phyloP scores from a whole-genome alignment of 345 rosid genomes.

The Arabidopsis arenosa region DNA sequence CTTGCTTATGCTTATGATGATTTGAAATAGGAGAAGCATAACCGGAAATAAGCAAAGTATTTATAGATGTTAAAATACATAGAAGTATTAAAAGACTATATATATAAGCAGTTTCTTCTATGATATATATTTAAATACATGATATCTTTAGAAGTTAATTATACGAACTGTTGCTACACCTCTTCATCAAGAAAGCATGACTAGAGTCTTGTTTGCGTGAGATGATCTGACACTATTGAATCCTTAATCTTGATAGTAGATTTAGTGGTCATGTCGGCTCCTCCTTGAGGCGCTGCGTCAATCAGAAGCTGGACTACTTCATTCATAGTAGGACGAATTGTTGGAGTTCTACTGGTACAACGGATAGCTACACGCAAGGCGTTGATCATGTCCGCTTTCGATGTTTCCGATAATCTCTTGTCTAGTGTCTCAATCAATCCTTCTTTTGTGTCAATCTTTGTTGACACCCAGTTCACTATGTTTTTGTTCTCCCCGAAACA shows the following conservation, averaged over 20 bases:
- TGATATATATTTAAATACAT: constrained; percentile 18
- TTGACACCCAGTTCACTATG: constrained; percentile 77
- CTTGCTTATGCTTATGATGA: background rate
- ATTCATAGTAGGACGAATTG: constrained; percentile 80
- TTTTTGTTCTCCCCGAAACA: constrained; percentile 87
- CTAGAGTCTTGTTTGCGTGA: constrained; percentile 36
- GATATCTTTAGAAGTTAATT: constrained; percentile 20
- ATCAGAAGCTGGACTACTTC: constrained; percentile 84
- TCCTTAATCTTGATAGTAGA: constrained; percentile 61
- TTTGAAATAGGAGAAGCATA: background rate
- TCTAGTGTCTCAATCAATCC: constrained; percentile 75
- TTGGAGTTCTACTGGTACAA: constrained; percentile 68
- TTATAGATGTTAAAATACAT: constrained; percentile 1
- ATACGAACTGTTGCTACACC: constrained; percentile 24
- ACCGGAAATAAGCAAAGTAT: constrained; percentile 4
- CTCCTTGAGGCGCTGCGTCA: constrained; percentile 67
- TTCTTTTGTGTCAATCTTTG: constrained; percentile 74
- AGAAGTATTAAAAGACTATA: constrained; percentile 14
- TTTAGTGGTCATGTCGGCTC: constrained; percentile 49
- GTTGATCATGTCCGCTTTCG: constrained; percentile 69
- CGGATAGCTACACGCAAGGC: constrained; percentile 77
- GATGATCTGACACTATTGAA: constrained; percentile 34
- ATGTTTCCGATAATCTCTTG: constrained; percentile 66
- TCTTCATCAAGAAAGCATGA: constrained; percentile 20
- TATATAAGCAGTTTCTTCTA: constrained; percentile 12